These are phyloP conservation scores for Beauveria sp. DNA, from an alignment of 2,329 filamentous ascomycete genomes.

Conservation along the genomic window DNA sequence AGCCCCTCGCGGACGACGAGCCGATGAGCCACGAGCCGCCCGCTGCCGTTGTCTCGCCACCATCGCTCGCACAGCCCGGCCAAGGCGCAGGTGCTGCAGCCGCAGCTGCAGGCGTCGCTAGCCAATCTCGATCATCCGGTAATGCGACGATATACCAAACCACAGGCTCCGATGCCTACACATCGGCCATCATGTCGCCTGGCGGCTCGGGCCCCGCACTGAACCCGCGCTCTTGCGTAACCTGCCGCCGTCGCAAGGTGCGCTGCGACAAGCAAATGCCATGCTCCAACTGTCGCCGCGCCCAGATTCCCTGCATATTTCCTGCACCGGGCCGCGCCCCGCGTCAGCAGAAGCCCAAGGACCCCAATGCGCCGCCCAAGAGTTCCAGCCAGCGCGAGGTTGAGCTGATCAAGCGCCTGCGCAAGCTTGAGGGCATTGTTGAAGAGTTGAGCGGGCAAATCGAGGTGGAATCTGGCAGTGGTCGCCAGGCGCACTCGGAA, in stretches of 20 bases:
- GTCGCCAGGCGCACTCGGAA: slow-evolving; percentile 21
- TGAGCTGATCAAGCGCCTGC: slow-evolving; percentile 64
- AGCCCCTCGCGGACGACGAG: not conserved
- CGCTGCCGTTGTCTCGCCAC: not conserved
- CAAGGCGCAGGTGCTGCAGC: not conserved
- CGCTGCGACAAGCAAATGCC: slow-evolving; percentile 73
- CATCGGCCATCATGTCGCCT: slow-evolving; percentile 26
- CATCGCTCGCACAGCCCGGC: not conserved
- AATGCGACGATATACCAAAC: slow-evolving; percentile 33
- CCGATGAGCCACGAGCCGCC: slow-evolving; percentile 3
- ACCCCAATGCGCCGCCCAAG: slow-evolving; percentile 54
- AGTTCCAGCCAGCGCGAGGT: slow-evolving; percentile 54
- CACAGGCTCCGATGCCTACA: slow-evolving; percentile 31
- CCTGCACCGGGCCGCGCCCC: slow-evolving; percentile 67
- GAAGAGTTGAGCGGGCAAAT: slow-evolving; percentile 60
- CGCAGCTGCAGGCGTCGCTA: slow-evolving; percentile 4
- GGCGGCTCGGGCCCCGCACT: slow-evolving; percentile 27
- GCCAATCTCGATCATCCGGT: slow-evolving; percentile 18
- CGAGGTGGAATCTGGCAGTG: slow-evolving; percentile 38
- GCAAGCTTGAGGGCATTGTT: slow-evolving; percentile 69
- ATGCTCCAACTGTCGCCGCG: slow-evolving; percentile 66
- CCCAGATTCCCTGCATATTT: slow-evolving; percentile 64
- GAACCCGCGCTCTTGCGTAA: slow-evolving; percentile 43
- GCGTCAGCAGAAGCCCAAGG: slow-evolving; percentile 56
- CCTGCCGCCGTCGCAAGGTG: slow-evolving; percentile 53